Conservation (phyloP, 2,329 filamentous ascomycete species). For the Helotiales sp. region DNA sequence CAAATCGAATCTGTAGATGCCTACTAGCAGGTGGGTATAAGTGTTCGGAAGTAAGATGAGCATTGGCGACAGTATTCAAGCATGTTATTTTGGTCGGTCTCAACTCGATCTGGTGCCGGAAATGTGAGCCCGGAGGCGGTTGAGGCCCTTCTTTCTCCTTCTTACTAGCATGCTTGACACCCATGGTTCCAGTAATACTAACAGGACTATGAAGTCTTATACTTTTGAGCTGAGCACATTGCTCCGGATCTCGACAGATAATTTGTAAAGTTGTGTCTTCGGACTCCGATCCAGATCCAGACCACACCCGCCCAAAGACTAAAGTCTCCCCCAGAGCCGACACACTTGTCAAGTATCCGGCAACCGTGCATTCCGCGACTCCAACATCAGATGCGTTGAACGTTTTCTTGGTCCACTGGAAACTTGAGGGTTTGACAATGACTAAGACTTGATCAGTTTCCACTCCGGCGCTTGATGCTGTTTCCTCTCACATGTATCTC, state of each 20-base stretch:
- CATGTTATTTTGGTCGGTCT: slow-evolving; percentile 64
- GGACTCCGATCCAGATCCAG: slow-evolving; percentile 17
- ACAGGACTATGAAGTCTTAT: slow-evolving; percentile 60
- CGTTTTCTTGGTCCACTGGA: neutral
- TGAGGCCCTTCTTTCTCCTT: slow-evolving; percentile 13
- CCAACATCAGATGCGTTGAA: neutral
- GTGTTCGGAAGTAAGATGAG: slow-evolving; percentile 74
- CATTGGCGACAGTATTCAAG: slow-evolving; percentile 76
- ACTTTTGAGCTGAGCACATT: slow-evolving; percentile 51
- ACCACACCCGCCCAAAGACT: slow-evolving; percentile 64
- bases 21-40: slow-evolving; percentile 76
- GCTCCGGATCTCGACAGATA: slow-evolving; percentile 26
- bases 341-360: slow-evolving; percentile 75
- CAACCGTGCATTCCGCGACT: slow-evolving; percentile 51
- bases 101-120: slow-evolving; percentile 56
- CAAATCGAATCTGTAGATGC: slow-evolving; percentile 84
- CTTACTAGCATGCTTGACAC: slow-evolving; percentile 32
- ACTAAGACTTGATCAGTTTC: neutral
- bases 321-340: slow-evolving; percentile 71
- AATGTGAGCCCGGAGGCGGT: slow-evolving; percentile 6
- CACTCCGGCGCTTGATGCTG: slow-evolving; percentile 43
- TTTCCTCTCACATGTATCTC: slow-evolving; percentile 31
- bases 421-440: neutral
- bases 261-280: slow-evolving; percentile 51
- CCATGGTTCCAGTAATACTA: slow-evolving; percentile 48